Evolutionary conservation across 257 asterid genomes (phyloP).

Genomic region (Solanum dulcamara): DNA sequence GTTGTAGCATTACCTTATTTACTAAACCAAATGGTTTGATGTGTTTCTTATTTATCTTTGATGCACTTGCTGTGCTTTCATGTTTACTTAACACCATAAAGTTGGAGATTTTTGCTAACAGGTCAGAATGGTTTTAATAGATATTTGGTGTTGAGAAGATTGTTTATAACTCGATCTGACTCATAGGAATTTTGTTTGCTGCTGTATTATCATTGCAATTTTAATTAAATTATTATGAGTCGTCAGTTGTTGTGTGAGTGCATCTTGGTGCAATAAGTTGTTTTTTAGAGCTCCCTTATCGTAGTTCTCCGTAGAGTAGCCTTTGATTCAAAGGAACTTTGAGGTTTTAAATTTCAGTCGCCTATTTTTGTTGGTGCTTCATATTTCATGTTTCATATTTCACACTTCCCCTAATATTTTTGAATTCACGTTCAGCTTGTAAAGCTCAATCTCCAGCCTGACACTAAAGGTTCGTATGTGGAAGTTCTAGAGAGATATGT

Average conservation of each 20-base stretch:
- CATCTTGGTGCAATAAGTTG: not conserved
- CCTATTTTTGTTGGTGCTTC: not conserved
- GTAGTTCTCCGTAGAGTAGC: not conserved
- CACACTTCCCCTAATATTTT: not conserved
- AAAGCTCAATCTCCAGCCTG: conserved; percentile 79
- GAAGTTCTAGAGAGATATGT: conserved; percentile 84
- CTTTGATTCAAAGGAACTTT: not conserved
- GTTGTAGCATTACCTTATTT: not conserved
- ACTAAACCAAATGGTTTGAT: not conserved
- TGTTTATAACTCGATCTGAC: not conserved
- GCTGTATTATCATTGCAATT: not conserved
- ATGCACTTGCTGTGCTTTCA: not conserved
- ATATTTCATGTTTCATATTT: not conserved
- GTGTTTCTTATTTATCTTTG: not conserved
- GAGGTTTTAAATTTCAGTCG: not conserved
- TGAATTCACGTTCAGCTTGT: conserved; percentile 43
- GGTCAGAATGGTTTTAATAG: not conserved
- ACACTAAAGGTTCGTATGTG: conserved; percentile 74
- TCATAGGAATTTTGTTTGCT: not conserved
- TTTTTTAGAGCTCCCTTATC: not conserved
- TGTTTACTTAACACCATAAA: not conserved
- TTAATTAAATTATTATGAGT: not conserved
- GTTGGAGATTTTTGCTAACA: not conserved
- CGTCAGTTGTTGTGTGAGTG: not conserved
- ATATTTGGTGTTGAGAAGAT: not conserved